Evolutionary conservation across 371 early-diverging fungal species (phyloP).

Genomic region (Neoconidiobolus thromboides): DNA sequence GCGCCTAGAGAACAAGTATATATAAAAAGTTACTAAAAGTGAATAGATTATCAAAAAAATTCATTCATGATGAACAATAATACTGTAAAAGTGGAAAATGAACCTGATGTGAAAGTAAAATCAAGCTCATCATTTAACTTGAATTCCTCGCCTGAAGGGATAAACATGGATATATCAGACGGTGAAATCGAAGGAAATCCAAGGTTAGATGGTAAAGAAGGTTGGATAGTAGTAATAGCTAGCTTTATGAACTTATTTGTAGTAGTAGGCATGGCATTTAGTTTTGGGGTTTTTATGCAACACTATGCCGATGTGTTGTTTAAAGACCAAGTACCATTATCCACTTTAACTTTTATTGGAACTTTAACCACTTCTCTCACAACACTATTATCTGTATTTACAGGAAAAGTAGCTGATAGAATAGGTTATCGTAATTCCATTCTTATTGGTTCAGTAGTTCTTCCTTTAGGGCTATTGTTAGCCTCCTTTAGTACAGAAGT

Average conservation of each 20-base stretch:
- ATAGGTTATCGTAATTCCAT: background rate
- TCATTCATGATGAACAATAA: too few relatives aligned
- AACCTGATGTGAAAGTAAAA: too few relatives aligned
- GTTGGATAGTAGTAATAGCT: constrained; percentile 20
- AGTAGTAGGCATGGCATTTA: constrained; percentile 19
- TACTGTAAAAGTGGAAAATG: too few relatives aligned
- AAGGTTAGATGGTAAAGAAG: constrained; percentile 8
- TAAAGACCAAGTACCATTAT: background rate
- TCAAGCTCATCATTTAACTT: too few relatives aligned
- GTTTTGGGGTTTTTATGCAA: constrained; percentile 23
- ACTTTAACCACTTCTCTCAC: background rate
- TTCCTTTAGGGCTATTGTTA: background rate
- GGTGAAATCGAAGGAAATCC: too few relatives aligned
- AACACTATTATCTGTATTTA: background rate
- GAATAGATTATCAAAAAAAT: too few relatives aligned
- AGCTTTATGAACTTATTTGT: constrained; percentile 20
- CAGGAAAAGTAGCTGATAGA: background rate
- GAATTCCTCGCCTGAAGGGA: too few relatives aligned
- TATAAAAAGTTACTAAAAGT: too few relatives aligned
- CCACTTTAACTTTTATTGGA: background rate
- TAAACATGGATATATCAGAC: too few relatives aligned
- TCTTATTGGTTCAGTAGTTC: background rate
- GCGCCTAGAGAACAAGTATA: too few relatives aligned
- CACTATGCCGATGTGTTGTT: constrained; percentile 9
- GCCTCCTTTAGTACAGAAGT: constrained; percentile 9